Conservation (phyloP, 108 stramenopile genomes). For the Pseudonitzschia multiseries region DNA sequence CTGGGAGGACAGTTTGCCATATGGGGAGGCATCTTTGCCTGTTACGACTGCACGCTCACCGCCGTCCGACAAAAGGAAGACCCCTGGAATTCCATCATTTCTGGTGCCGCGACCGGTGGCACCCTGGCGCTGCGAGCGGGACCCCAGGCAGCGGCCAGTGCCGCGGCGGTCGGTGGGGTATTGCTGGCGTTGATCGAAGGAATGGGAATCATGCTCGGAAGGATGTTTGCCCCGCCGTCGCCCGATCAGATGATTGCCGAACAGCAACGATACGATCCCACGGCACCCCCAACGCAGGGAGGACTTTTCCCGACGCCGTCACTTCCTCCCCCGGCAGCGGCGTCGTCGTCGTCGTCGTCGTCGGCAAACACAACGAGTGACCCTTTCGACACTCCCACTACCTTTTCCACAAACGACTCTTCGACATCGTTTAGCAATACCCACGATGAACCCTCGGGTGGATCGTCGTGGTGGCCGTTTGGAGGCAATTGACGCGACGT, state of each 20-base stretch:
- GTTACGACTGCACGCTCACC: constrained; percentile 93
- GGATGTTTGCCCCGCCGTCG: constrained; percentile 48
- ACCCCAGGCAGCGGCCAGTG: constrained; percentile 91
- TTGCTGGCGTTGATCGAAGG: constrained; percentile 97
- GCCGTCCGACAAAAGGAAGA: constrained; percentile 96
- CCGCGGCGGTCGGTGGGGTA: constrained; percentile 93
- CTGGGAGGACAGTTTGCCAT: constrained; percentile 93
- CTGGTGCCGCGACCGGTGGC: constrained; percentile 93
- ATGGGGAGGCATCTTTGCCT: constrained; percentile 97
- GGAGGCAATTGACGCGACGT: too few relatives aligned
- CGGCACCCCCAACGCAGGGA: constrained; percentile 86
- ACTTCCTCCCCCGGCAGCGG: background rate
- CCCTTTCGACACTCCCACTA: constrained; percentile 30
- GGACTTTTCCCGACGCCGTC: constrained; percentile 59
- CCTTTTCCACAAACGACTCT: constrained; percentile 45
- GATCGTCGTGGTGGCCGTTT: constrained; percentile 43
- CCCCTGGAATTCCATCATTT: constrained; percentile 98
- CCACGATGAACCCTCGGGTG: background rate
- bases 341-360: constrained; percentile 8
- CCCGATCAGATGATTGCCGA: constrained; percentile 50
- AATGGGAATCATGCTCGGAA: constrained; percentile 85
- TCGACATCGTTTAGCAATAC: constrained; percentile 11
- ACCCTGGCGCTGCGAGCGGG: constrained; percentile 95
- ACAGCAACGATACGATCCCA: constrained; percentile 62
- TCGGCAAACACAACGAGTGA: constrained; percentile 11